Evolutionary conservation across 176 grass and related monocot species (phyloP), one percentile per base, ranked within the genome.

Genomic region (Cenchrus americanus): DNA sequence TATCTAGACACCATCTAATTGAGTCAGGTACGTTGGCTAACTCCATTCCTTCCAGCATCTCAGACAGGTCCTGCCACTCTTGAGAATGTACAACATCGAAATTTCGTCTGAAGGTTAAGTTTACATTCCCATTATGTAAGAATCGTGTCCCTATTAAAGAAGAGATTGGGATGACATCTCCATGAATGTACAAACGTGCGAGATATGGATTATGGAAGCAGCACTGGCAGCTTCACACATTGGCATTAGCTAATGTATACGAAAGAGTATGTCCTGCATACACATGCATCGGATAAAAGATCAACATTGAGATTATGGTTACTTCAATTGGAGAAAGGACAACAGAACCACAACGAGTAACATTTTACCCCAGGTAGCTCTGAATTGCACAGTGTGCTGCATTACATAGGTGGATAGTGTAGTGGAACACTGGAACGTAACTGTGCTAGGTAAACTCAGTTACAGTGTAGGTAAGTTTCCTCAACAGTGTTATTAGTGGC

Each of bases 231-330:
- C 78, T 24, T 44, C 78, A 55, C 49, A 34, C 30, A 69, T 21
- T 55, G 78, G 30, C 78, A 80, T 23, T 49, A 80, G 32, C 5
- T 10, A 80, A 66, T 80, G 77, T 40, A 67, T 80, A 67, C 66
- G 27, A 24, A 10, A 9, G 47, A 49, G 41, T 19, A 80, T 80
- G 6, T 80, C 62, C 77, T 54, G 62, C 17, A 52, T n/a, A 18
- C 62, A 53, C 18, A 80, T 23, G 48, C 6, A 67, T 40, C 18
- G 13, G 48, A 57, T 75, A 40, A 52, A 53, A 41, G 6, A 67
- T 80, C 46, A 66, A 53, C 17, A 80, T 12, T 12, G 11, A 30
- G 27, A 30, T 30, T 30, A 30, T 30, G 27, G 27, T 30, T 30
- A 30, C 27, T 30, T 30, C 27, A 30, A 30, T 30, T 30, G 27